phyloP scores from a whole-genome alignment of 1,284 basidiomycete genomes.

The Ganoderma lucidum region DNA sequence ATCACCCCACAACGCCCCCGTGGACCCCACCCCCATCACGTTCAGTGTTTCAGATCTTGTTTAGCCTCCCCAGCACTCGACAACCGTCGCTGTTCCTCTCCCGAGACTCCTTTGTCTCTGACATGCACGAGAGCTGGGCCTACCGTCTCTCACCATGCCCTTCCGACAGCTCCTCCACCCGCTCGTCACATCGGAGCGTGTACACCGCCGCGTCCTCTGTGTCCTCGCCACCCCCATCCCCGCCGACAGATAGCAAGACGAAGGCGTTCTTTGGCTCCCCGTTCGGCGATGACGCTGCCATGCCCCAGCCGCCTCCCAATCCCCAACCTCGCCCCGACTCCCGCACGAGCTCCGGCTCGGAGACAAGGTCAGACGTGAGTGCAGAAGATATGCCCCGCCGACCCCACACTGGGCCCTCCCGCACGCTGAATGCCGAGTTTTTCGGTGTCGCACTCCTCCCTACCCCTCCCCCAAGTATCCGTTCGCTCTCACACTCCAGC shows the following conservation, averaged over 20 bases:
- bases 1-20: neutral
- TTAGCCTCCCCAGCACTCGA: neutral
- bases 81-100: neutral
- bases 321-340: slow-evolving; percentile 36
- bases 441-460: slow-evolving; percentile 40
- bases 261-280: slow-evolving; percentile 44
- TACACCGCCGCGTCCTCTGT: slow-evolving; percentile 39
- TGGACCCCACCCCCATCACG: neutral
- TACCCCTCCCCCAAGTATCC: slow-evolving; percentile 40
- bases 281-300: slow-evolving; percentile 34
- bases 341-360: slow-evolving; percentile 32
- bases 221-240: slow-evolving; percentile 37
- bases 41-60: neutral
- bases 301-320: slow-evolving; percentile 39
- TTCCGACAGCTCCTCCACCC: slow-evolving; percentile 36
- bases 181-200: slow-evolving; percentile 41
- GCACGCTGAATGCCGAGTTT: slow-evolving; percentile 44
- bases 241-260: slow-evolving; percentile 40
- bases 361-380: slow-evolving; percentile 24
- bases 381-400: slow-evolving; percentile 34
- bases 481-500: slow-evolving; percentile 33
- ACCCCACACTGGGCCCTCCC: slow-evolving; percentile 34
- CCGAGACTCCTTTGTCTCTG: slow-evolving; percentile 3
- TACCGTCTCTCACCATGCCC: slow-evolving; percentile 37
- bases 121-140: slow-evolving; percentile 41